These are phyloP conservation scores for Metarhizium rileyi DNA, from an alignment of 2,329 filamentous ascomycete species.

Conservation along the genomic window DNA sequence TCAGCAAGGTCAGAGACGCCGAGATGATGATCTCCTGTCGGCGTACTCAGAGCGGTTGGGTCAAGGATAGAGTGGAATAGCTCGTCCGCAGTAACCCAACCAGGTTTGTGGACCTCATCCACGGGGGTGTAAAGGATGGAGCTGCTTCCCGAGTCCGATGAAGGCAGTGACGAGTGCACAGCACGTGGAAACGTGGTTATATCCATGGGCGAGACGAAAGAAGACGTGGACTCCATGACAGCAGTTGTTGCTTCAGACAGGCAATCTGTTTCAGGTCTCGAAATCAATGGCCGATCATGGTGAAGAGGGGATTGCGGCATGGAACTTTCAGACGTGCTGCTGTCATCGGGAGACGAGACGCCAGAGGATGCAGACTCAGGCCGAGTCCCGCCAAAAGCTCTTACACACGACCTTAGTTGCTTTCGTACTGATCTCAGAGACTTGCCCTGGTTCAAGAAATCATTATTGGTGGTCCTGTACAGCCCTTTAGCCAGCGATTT, in stretches of 20 bases:
- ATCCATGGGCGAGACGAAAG: slow-evolving; percentile 12
- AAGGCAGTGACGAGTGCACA: slow-evolving; percentile 11
- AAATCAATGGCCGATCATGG: background rate
- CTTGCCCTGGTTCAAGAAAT: slow-evolving; percentile 17
- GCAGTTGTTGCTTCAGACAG: slow-evolving; percentile 10
- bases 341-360: slow-evolving; percentile 8
- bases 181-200: slow-evolving; percentile 4
- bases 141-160: slow-evolving; percentile 12
- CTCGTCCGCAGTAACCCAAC: slow-evolving; percentile 15
- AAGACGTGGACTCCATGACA: slow-evolving; percentile 6
- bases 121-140: slow-evolving; percentile 14
- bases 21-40: slow-evolving; percentile 14
- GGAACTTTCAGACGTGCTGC: slow-evolving; percentile 7
- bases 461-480: slow-evolving; percentile 18
- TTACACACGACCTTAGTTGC: slow-evolving; percentile 19
- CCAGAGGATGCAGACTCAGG: slow-evolving; percentile 9
- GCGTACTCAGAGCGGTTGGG: slow-evolving; percentile 10
- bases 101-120: slow-evolving; percentile 14
- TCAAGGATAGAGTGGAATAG: slow-evolving; percentile 15
- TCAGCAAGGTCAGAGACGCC: slow-evolving; percentile 14
- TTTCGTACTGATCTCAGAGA: slow-evolving; percentile 17
- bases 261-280: slow-evolving; percentile 8
- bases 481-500: slow-evolving; percentile 16
- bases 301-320: slow-evolving; percentile 14
- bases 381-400: slow-evolving; percentile 11